Percentiles rank a stretch among this genome's conserved stretches.
Evolutionary conservation across 2,329 filamentous ascomycete species (phyloP).

Genomic region (Dactylonectria estremocensis): DNA sequence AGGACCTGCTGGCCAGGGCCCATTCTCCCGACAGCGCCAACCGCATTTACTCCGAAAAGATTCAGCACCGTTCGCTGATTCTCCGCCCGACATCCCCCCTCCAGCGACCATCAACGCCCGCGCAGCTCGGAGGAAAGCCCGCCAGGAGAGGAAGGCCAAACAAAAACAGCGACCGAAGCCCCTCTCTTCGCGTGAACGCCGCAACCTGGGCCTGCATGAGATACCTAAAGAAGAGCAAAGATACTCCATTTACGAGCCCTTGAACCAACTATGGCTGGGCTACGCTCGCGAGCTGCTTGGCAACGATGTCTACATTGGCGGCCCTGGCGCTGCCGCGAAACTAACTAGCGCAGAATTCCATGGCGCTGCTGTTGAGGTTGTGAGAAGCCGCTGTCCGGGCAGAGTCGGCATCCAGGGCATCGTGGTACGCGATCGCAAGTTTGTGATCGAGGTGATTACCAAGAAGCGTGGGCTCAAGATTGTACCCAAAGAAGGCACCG

Average conservation of each 20-base stretch:
- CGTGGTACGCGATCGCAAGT: conserved; percentile 89
- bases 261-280: conserved; percentile 85
- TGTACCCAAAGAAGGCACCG: conserved; percentile 90
- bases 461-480: conserved; percentile 78
- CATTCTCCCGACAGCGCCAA: conserved; percentile 81
- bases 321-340: conserved; percentile 76
- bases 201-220: conserved; percentile 80
- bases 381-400: conserved; percentile 84
- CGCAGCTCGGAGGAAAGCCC: conserved; percentile 67
- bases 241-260: conserved; percentile 82
- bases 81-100: conserved; percentile 81
- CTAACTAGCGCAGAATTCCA: conserved; percentile 92
- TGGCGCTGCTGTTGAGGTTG: conserved; percentile 86
- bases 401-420: conserved; percentile 89
- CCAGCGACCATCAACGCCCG: conserved; percentile 69
- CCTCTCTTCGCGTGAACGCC: conserved; percentile 85
- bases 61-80: conserved; percentile 85
- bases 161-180: conserved; percentile 73
- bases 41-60: conserved; percentile 85
- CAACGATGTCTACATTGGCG: conserved; percentile 69
- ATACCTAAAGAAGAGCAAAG: conserved; percentile 74
- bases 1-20: conserved; percentile 80
- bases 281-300: conserved; percentile 90
- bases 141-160: conserved; percentile 61
- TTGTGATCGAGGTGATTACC: conserved; percentile 88